Conservation (phyloP, 345 rosid species). For the Hibiscus trionum region DNA sequence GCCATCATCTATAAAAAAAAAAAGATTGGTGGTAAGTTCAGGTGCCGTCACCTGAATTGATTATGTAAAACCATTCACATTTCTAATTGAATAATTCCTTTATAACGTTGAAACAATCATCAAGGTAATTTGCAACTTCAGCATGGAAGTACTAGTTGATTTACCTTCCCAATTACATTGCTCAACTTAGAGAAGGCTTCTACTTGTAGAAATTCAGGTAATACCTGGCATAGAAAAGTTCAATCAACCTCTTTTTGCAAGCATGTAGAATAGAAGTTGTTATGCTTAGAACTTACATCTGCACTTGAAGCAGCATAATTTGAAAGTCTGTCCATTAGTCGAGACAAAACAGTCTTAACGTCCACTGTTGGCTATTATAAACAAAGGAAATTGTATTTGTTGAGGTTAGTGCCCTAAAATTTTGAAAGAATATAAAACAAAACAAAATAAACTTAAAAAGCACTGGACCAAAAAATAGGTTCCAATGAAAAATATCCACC, state of each 20-base stretch:
- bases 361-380: slow-evolving; percentile 74
- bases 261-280: neutral
- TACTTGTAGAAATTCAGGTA: slow-evolving; percentile 87
- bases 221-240: slow-evolving; percentile 29
- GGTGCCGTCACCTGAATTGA: neutral
- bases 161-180: slow-evolving; percentile 81
- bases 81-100: neutral
- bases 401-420: neutral
- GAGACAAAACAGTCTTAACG: slow-evolving; percentile 69
- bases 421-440: neutral
- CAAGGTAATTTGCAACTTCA: slow-evolving; percentile 8
- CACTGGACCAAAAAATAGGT: neutral
- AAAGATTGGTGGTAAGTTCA: neutral
- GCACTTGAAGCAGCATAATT: slow-evolving; percentile 76
- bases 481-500: neutral
- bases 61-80: neutral
- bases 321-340: slow-evolving; percentile 85
- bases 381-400: neutral
- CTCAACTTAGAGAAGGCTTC: slow-evolving; percentile 84
- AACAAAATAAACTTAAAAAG: neutral
- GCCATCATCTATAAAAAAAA: neutral
- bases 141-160: slow-evolving; percentile 6
- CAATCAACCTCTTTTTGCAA: slow-evolving; percentile 6
- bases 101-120: neutral
- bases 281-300: slow-evolving; percentile 41